A percentile compares a stretch with the other conserved stretches of the same genome.
Evolutionary conservation across 805 yeast genomes (phyloP).

Genomic region (Sugiyamaella americana): DNA sequence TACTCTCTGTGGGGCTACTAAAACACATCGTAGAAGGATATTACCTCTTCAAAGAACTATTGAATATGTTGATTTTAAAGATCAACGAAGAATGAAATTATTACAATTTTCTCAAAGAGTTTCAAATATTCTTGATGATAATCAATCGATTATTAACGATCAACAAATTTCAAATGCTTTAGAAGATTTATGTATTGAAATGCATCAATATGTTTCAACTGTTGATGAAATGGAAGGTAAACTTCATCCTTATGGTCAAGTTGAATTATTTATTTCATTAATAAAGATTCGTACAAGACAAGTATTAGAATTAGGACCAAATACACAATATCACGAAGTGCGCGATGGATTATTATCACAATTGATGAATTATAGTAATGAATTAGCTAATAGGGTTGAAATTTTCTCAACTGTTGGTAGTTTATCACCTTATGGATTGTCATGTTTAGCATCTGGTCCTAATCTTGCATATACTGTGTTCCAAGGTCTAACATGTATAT

Average conservation of each 20-base stretch:
- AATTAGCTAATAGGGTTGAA: not conserved
- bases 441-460: conserved; percentile 5
- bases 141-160: not conserved
- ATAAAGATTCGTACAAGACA: conserved; percentile 9
- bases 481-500: conserved; percentile 5
- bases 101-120: not conserved
- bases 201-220: conserved; percentile 1
- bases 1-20: not conserved
- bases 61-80: conserved; percentile 4
- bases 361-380: not conserved
- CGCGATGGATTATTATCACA: not conserved
- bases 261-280: conserved; percentile 5
- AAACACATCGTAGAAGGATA: conserved; percentile 1
- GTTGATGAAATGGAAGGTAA: conserved; percentile 8
- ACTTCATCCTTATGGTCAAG: conserved; percentile 9
- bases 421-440: not conserved
- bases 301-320: not conserved
- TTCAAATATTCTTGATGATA: conserved; percentile 2
- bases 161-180: not conserved
- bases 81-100: conserved; percentile 7
- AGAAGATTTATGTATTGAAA: conserved; percentile 1
- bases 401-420: not conserved
- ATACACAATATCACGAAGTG: not conserved
- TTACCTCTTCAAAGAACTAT: not conserved
- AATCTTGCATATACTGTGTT: conserved; percentile 1